phyloP scores from a whole-genome alignment of 2,329 filamentous ascomycete species.

The Cladophialophora psammophila region DNA sequence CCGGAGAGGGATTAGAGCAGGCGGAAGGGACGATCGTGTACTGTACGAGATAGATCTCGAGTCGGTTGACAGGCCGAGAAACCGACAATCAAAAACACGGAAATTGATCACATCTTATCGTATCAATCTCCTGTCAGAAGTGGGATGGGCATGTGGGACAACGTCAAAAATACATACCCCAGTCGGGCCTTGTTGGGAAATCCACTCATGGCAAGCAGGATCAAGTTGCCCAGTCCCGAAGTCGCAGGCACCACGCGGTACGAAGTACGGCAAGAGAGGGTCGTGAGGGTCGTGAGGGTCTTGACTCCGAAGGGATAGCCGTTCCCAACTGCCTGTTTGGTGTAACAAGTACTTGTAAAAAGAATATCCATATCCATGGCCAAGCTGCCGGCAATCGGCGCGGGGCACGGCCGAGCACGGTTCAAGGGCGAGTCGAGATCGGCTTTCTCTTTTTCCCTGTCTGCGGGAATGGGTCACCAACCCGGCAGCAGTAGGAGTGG shows the following conservation, averaged over 20 bases:
- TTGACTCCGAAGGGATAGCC: slow-evolving; percentile 8
- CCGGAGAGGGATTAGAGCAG: neutral
- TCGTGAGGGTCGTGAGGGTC: neutral
- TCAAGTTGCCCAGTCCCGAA: neutral
- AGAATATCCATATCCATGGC: slow-evolving; percentile 2
- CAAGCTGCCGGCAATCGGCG: slow-evolving; percentile 7
- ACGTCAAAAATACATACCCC: too few relatives aligned
- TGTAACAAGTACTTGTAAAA: too few relatives aligned
- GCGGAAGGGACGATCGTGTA: neutral
- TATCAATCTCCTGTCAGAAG: slow-evolving; percentile 1
- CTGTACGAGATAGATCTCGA: neutral
- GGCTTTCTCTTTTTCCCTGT: neutral
- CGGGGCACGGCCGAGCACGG: neutral
- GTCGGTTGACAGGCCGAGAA: neutral
- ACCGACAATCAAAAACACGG: neutral
- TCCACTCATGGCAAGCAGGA: neutral
- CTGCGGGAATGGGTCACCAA: neutral
- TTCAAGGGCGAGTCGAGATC: neutral
- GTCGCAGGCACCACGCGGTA: slow-evolving; percentile 14
- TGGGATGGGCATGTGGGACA: slow-evolving; percentile 1
- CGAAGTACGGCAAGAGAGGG: slow-evolving; percentile 5
- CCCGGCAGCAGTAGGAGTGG: neutral
- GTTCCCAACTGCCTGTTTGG: slow-evolving; percentile 13
- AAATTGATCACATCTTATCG: slow-evolving; percentile 23
- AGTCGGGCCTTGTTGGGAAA: too few relatives aligned